Evolutionary conservation across 2,329 filamentous ascomycete genomes (phyloP).

Genomic region (Hypomyces rosellus): DNA sequence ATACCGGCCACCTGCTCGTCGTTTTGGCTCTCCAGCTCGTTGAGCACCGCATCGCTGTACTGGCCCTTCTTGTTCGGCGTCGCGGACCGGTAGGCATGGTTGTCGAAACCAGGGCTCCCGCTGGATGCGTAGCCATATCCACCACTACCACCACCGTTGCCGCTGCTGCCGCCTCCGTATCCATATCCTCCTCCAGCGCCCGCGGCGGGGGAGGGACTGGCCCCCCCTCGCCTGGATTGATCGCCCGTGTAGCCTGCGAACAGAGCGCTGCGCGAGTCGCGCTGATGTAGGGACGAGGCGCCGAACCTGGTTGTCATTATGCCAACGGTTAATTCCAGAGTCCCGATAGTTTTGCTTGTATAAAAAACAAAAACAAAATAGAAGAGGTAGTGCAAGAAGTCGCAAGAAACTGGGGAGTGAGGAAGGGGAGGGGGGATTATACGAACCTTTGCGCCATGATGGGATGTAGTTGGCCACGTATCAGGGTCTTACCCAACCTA

Average conservation of each 20-base stretch:
- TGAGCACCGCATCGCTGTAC: slow-evolving; percentile 86
- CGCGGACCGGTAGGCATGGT: slow-evolving; percentile 52
- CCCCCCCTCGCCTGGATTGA: slow-evolving; percentile 36
- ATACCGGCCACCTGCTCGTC: slow-evolving; percentile 87
- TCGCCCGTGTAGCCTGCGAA: slow-evolving; percentile 65
- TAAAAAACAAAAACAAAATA: not conserved
- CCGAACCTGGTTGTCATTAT: slow-evolving; percentile 48
- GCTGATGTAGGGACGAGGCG: slow-evolving; percentile 63
- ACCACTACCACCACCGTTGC: not conserved
- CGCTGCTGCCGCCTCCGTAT: not conserved
- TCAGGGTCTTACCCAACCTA: not conserved
- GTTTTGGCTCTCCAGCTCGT: slow-evolving; percentile 93
- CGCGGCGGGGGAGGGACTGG: slow-evolving; percentile 37
- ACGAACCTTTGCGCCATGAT: slow-evolving; percentile 32
- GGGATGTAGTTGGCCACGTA: not conserved
- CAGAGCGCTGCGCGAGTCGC: slow-evolving; percentile 64
- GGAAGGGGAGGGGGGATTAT: not conserved
- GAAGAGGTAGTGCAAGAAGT: not conserved
- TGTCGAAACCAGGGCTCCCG: slow-evolving; percentile 25
- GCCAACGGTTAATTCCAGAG: not conserved
- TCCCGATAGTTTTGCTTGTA: not conserved
- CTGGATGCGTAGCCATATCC: slow-evolving; percentile 45
- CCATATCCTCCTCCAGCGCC: slow-evolving; percentile 17
- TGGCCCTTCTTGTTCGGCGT: slow-evolving; percentile 77
- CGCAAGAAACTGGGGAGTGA: not conserved